phyloP scores from a whole-genome alignment of 139 green algal genomes.

The Astrephomene gubernaculifera region DNA sequence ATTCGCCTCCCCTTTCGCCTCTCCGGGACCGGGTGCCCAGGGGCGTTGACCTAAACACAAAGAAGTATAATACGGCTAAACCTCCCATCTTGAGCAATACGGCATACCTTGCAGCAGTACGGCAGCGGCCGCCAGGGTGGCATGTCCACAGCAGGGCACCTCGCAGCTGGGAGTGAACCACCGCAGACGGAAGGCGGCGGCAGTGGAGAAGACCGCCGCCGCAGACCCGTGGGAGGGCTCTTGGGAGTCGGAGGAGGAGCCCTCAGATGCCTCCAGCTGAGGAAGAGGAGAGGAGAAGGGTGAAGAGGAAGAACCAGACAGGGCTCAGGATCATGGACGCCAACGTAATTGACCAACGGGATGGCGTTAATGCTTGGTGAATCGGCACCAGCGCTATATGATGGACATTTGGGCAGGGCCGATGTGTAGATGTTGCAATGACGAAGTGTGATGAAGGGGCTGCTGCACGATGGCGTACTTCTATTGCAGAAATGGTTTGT shows the following conservation, averaged over 20 bases:
- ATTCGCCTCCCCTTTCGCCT: not conserved
- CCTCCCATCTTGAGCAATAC: no score
- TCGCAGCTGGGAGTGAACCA: constrained; percentile 82
- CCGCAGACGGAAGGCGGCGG: constrained; percentile 58
- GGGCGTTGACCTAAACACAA: not conserved
- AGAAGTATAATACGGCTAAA: not conserved
- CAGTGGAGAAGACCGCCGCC: constrained; percentile 16
- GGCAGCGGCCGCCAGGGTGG: constrained; percentile 73
- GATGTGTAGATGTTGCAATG: not conserved
- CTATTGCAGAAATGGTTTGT: no score
- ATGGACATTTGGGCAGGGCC: not conserved
- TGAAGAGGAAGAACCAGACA: not conserved
- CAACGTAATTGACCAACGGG: not conserved
- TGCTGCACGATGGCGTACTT: no score
- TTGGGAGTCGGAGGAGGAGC: not conserved
- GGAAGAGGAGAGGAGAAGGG: not conserved
- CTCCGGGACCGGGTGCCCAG: not conserved
- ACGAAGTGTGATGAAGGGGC: not conserved
- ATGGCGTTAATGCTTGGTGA: not conserved
- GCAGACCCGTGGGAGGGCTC: not conserved
- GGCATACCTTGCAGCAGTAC: constrained; percentile 54
- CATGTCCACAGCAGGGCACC: constrained; percentile 83
- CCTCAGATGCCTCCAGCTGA: not conserved
- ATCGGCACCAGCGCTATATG: no score
- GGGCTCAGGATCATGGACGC: no score